Evolutionary conservation across 2,329 filamentous ascomycete genomes (phyloP), one percentile per base, ranked within the genome.

Genomic region (Hymenoscyphus salicellus): DNA sequence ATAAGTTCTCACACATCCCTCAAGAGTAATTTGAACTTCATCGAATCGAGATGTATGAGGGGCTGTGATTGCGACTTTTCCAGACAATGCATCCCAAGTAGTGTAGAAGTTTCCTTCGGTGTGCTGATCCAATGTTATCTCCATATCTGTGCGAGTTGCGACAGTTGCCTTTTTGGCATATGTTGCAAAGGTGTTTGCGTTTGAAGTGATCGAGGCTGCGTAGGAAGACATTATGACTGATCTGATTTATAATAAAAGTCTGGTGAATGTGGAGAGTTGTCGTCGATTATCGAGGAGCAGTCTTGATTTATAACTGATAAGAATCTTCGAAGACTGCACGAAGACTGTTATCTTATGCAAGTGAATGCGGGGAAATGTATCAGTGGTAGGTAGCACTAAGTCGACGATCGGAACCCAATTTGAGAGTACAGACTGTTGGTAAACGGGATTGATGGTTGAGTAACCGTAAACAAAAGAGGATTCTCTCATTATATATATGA

Each of bases 21-120:
- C 74, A 11, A 75, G 65, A 0, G 73, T 73, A 33, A 75, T 75
- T 20, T 71, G 66, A 5, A 75, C 68, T 33, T 74, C 72, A 55
- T 75, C 72, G 65, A 75, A 75, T 62, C 68, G 66, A 28, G 71
- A 65, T 65, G 68, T 69, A 52, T 72, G 64, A 28, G 72, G 68
- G 33, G 72, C 69, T 32, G 70, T 73, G 65, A 75, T 72, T 26
- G 70, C 66, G 16, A 72, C 72, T 49, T 64, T 66, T 46, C 73
- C 73, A 6, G 68, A 70, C 4, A 75, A 38, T 17, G 69, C 65
- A 62, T 75, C 73, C 30, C 70, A 72, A n/a, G 72, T 74, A 16
- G 72, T 71, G 56, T 74, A 75, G 20, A 69, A 62, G 41, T 72
- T 75, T 16, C 65, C 68, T 8, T 72, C 69, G 36, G 41, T 60